Base-by-base conservation (phyloP, 2,329 filamentous ascomycete species). In the Sarocladium oryzae region DNA sequence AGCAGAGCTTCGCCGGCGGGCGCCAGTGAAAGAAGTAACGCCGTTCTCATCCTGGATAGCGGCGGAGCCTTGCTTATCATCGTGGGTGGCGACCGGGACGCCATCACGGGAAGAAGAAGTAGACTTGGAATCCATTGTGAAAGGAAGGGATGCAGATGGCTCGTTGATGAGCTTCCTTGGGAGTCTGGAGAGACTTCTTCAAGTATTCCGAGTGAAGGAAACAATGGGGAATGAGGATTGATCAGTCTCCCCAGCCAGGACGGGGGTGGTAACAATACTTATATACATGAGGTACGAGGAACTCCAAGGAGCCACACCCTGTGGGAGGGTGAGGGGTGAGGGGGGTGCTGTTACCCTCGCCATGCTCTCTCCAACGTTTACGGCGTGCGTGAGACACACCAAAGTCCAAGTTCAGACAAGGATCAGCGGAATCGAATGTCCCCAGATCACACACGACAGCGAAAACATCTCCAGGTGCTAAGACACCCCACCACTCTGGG, bases 41-140 rank as follows among this genome's bases (percentile, higher is more conserved):
- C 16, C 30, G 10, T 15, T 49, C 30, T 49, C 46, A 26, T 49
- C 46, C 46, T 49, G 36, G 46, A 24, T 37, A 7, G 46, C 15
- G 11, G 18, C 33, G 11, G 46, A 37, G 20, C 36, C 32, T n/a
- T 49, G 16, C 32, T 49, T 49, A 3, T 32, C 46, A 16, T 49
- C 46, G 21, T 49, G 46, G 2, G 32, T 37, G 46, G 46, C 46
- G 33, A 32, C 23, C 11, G 46, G 46, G 11, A 37, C 32, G 13
- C 21, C 46, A 4, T 36, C 30, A 28, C 30, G 33, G 21, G 46
- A 49, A 9, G 46, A 49, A 7, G 32, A 36, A 26, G 30, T 8
- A 16, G 24, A 26, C 30, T 49, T 36, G 43, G 43, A 10, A 36
- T 49, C 46, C 46, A 49, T 49, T 24, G 30, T 43, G 40, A 28